Percentiles rank a stretch among this genome's conserved stretches.
These are phyloP conservation scores for Ceratobasidium theobromae DNA, from an alignment of 1,284 basidiomycete genomes.

Conservation along the genomic window DNA sequence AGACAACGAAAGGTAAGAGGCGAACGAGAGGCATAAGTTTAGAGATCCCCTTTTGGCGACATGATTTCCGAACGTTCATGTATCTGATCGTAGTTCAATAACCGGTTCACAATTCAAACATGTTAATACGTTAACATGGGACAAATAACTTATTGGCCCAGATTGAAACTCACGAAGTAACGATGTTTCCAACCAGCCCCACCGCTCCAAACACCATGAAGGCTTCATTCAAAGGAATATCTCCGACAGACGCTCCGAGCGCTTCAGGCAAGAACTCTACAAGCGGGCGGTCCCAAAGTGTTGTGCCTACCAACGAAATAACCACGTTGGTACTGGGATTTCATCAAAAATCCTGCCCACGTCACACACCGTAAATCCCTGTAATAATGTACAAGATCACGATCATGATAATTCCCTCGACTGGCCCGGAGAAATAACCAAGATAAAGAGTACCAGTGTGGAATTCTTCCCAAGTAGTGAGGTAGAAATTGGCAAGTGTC, in stretches of 20 bases:
- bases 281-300: constrained; percentile 75
- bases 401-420: constrained; percentile 94
- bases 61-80: constrained; percentile 67
- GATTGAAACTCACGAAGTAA: constrained; percentile 55
- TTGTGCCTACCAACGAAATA: too few relatives aligned
- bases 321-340: too few relatives aligned
- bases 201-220: constrained; percentile 83
- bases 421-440: constrained; percentile 93
- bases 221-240: constrained; percentile 78
- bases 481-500: constrained; percentile 91
- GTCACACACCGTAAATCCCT: constrained; percentile 68
- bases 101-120: too few relatives aligned
- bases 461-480: constrained; percentile 97
- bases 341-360: too few relatives aligned
- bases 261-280: constrained; percentile 49
- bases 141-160: not conserved
- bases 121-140: too few relatives aligned
- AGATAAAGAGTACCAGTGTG: constrained; percentile 91
- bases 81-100: constrained; percentile 62
- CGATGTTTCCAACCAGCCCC: constrained; percentile 81
- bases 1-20: constrained; percentile 77
- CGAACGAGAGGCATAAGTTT: constrained; percentile 63
- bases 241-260: constrained; percentile 40
- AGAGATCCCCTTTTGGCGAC: constrained; percentile 48
- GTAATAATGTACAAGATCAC: constrained; percentile 76